Evolutionary conservation across 1,284 basidiomycete genomes (phyloP).

Genomic region (Xanthoconium separans): DNA sequence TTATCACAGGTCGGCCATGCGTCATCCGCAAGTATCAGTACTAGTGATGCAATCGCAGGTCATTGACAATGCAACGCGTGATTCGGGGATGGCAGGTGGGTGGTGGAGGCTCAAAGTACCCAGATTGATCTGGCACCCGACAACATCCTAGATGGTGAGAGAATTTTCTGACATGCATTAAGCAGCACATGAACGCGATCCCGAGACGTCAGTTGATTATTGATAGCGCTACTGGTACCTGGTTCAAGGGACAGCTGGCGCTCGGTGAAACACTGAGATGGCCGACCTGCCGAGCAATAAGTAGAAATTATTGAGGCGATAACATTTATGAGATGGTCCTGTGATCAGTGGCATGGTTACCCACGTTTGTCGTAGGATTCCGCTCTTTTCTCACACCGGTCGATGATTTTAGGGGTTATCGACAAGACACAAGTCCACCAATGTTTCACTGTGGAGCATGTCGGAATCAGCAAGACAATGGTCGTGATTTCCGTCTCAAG

Average conservation of each 20-base stretch:
- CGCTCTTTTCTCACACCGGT: slow-evolving; percentile 12
- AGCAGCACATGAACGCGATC: neutral
- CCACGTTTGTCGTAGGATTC: slow-evolving; percentile 16
- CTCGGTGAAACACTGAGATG: neutral
- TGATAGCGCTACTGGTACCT: neutral
- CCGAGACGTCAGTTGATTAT: neutral
- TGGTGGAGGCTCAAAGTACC: neutral
- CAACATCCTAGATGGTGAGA: neutral
- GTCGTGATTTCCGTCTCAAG: neutral
- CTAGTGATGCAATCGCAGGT: slow-evolving; percentile 5
- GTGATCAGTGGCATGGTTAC: slow-evolving; percentile 5
- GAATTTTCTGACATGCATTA: neutral
- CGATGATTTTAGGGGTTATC: neutral
- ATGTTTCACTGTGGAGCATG: slow-evolving; percentile 6
- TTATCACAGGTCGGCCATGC: slow-evolving; percentile 8
- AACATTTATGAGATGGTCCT: slow-evolving; percentile 6
- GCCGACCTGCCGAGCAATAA: slow-evolving; percentile 3
- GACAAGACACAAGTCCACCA: neutral
- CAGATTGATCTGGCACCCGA: slow-evolving; percentile 1
- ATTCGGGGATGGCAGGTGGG: neutral
- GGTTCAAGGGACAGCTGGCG: neutral
- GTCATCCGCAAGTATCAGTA: slow-evolving; percentile 13
- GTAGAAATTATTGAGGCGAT: slow-evolving; percentile 1
- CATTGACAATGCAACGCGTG: neutral
- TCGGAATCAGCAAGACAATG: too few relatives aligned